Percentiles rank a stretch among this genome's conserved stretches.
phyloP scores from a whole-genome alignment of 164 flowering plant genomes.

The Magnolia sinica region DNA sequence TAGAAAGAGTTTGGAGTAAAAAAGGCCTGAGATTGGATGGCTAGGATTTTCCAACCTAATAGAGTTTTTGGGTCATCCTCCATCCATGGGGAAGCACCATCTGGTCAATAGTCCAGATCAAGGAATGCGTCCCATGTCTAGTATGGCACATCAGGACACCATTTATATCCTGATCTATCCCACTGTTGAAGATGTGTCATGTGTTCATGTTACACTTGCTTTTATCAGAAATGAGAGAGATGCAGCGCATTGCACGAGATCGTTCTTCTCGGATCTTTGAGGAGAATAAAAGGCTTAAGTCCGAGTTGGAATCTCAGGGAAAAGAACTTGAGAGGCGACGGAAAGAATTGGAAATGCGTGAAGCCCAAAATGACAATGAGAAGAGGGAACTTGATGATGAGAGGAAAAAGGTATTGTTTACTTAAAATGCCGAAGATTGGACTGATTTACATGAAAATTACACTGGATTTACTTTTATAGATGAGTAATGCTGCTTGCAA shows the following conservation, averaged over 20 bases:
- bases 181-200: too few species aligned
- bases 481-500: too few species aligned
- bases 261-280: conserved; percentile 31
- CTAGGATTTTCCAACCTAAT: too few species aligned
- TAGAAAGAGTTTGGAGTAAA: background rate
- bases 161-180: too few species aligned
- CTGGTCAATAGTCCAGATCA: too few species aligned
- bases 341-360: conserved; percentile 41
- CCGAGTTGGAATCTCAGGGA: conserved; percentile 39
- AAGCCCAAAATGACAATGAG: conserved; percentile 58
- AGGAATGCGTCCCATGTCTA: too few species aligned
- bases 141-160: too few species aligned
- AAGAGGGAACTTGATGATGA: conserved; percentile 44
- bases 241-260: conserved; percentile 37
- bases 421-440: background rate
- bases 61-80: too few species aligned
- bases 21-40: too few species aligned
- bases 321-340: conserved; percentile 29
- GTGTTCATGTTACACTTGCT: conserved; percentile 7
- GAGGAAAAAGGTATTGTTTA: conserved; percentile 40
- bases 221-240: conserved; percentile 40
- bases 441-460: background rate
- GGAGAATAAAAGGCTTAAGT: conserved; percentile 44
- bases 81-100: too few species aligned
- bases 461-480: too few species aligned